phyloP scores from a whole-genome alignment of 2,329 filamentous ascomycete genomes.

The Alternaria brassicae region DNA sequence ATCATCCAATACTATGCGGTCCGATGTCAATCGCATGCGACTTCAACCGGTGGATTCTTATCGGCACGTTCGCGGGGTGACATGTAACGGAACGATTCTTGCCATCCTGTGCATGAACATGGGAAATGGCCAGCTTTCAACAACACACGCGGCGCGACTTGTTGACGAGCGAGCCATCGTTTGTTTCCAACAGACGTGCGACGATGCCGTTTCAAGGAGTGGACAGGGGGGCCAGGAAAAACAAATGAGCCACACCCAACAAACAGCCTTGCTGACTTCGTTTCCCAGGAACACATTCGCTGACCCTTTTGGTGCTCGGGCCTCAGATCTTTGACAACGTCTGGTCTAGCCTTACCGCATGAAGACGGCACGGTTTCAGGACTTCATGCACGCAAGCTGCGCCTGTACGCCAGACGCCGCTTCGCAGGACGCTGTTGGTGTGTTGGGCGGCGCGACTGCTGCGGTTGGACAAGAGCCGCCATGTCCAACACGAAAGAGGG shows the following conservation, averaged over 20 bases:
- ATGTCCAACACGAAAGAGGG: slow-evolving; percentile 5
- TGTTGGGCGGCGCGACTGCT: slow-evolving; percentile 3
- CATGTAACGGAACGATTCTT: slow-evolving; percentile 7
- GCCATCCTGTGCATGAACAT: slow-evolving; percentile 17
- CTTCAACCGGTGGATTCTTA: neutral
- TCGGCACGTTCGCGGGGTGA: slow-evolving; percentile 2
- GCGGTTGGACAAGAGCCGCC: slow-evolving; percentile 18
- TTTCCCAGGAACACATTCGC: slow-evolving; percentile 26
- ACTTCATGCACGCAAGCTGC: slow-evolving; percentile 13
- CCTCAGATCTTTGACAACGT: slow-evolving; percentile 3
- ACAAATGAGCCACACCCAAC: slow-evolving; percentile 33
- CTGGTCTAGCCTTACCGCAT: slow-evolving; percentile 21
- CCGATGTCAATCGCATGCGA: neutral
- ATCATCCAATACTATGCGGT: neutral
- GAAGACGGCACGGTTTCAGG: slow-evolving; percentile 31
- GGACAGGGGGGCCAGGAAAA: slow-evolving; percentile 17
- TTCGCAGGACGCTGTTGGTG: slow-evolving; percentile 14
- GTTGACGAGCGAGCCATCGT: slow-evolving; percentile 11
- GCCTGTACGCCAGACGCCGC: slow-evolving; percentile 5
- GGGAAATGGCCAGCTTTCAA: slow-evolving; percentile 15
- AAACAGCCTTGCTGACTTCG: slow-evolving; percentile 29
- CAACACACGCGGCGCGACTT: slow-evolving; percentile 14
- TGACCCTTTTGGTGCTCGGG: slow-evolving; percentile 18
- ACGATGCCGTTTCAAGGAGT: slow-evolving; percentile 39
- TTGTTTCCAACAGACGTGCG: slow-evolving; percentile 37